Evolutionary conservation across 352 stramenopile genomes (phyloP), one percentile per base, ranked within the genome.

Genomic region (Saprolegnia parasitica): DNA sequence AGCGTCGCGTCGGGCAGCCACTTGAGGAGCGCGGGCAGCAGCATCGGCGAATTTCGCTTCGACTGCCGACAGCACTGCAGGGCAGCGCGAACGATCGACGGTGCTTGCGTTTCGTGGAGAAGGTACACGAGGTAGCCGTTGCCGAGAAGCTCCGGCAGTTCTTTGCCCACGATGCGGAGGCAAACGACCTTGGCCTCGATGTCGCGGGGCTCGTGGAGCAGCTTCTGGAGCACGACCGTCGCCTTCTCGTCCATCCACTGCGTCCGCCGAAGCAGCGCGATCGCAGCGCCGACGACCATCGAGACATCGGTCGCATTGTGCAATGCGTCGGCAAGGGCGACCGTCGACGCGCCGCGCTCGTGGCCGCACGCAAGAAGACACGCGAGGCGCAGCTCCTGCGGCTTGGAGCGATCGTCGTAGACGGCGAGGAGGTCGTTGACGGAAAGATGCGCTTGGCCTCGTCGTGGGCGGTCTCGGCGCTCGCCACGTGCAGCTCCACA

Each of bases 191-290:
- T 84, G 6, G 83, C 80, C 24, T 90, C 85, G 24, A 86, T 54
- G 21, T 84, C 76, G 70, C 88, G 68, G 16, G 68, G 21, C 68
- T 95, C 86, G 57, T 95, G 87, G 13, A 95, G 74, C 2, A 95
- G 63, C 26, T 80, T 72, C 56, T 95, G 87, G 21, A 95, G 76
- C 66, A 91, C 76, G 20, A 93, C 35, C 56, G 91, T 93, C 0
- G 87, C 82, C 65, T 87, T 78, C 80, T 95, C 85, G 55, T 95
- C 79, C 82, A 93, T 95, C 85, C 85, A 95, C 47, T 95, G 82
- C 0, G 84, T 91, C 9, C 90, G 47, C 4, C 83, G 79, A 2
- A 95, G 62, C 13, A 93, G 70, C 4, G 85, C 85, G 10, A 95
- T 86, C 10, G 87, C 85, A 32, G 85, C 80, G 47, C 85, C 91